These are phyloP conservation scores for Annona cherimola DNA, from an alignment of 164 flowering plant genomes.

Conservation along the genomic window DNA sequence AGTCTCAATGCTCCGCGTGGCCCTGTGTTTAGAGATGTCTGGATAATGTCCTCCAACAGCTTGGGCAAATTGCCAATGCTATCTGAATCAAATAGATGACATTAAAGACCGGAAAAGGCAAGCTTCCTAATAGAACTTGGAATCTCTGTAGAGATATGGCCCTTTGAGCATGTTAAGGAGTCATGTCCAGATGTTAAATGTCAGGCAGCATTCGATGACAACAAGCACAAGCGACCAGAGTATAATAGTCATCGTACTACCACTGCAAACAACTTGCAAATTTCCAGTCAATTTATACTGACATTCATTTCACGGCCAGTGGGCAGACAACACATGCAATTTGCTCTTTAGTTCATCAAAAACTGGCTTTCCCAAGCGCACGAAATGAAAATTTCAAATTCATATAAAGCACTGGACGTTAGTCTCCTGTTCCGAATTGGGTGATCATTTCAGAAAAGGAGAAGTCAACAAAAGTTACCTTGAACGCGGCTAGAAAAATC, in stretches of 20 bases:
- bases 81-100: slow-evolving; percentile 27
- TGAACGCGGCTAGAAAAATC: slow-evolving; percentile 67
- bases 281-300: background rate
- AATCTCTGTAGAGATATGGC: background rate
- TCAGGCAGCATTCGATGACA: background rate
- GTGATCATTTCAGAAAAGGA: background rate
- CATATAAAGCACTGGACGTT: background rate
- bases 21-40: slow-evolving; percentile 84
- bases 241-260: background rate
- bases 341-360: background rate
- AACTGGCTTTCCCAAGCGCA: background rate
- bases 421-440: background rate
- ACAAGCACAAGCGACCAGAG: background rate
- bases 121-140: background rate
- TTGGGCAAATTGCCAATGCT: slow-evolving; percentile 73
- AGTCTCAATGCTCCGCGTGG: slow-evolving; percentile 82
- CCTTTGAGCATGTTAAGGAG: background rate
- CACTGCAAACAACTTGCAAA: too few relatives aligned
- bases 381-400: background rate
- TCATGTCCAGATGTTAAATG: background rate
- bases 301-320: background rate
- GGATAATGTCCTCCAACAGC: slow-evolving; percentile 84
- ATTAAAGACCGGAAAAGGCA: background rate
- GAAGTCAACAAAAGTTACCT: slow-evolving; percentile 29
- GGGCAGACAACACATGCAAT: background rate